Conservation (phyloP, 208 protist genomes). For the Porcisia hertigi region DNA sequence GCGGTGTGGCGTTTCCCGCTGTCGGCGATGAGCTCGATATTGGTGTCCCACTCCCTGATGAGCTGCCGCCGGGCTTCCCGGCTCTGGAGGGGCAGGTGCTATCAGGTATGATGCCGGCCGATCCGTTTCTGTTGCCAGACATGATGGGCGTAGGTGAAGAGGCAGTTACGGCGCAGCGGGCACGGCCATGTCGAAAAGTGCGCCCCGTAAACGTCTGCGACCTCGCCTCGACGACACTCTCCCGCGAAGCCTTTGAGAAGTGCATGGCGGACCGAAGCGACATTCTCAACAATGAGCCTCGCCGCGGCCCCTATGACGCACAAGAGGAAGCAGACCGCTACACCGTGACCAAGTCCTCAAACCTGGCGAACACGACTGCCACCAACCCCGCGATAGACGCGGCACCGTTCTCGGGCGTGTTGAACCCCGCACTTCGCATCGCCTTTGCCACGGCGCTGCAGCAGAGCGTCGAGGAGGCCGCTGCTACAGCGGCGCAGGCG, state of each 20-base stretch:
- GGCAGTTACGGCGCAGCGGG: neutral
- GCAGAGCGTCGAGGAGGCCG: slow-evolving; percentile 32
- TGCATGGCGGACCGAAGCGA: slow-evolving; percentile 72
- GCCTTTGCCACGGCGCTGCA: slow-evolving; percentile 42
- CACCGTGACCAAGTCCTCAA: slow-evolving; percentile 31
- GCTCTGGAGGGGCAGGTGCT: slow-evolving; percentile 13
- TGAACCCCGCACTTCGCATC: slow-evolving; percentile 41
- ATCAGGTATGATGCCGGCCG: slow-evolving; percentile 12
- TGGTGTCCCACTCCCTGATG: slow-evolving; percentile 77
- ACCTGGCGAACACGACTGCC: slow-evolving; percentile 22
- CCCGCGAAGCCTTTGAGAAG: slow-evolving; percentile 63
- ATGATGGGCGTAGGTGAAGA: slow-evolving; percentile 23
- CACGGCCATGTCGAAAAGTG: slow-evolving; percentile 21
- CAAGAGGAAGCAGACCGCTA: slow-evolving; percentile 67
- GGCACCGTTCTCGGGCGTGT: slow-evolving; percentile 32
- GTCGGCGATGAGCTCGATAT: slow-evolving; percentile 80
- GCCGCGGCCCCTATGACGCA: slow-evolving; percentile 62
- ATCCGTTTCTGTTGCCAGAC: slow-evolving; percentile 39
- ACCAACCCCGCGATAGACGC: slow-evolving; percentile 3
- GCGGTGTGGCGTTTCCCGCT: slow-evolving; percentile 44
- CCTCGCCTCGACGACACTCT: slow-evolving; percentile 66
- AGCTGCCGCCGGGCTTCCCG: slow-evolving; percentile 49
- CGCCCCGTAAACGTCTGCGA: slow-evolving; percentile 63
- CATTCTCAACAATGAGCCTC: slow-evolving; percentile 53
- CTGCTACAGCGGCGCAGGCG: slow-evolving; percentile 28